Percentiles rank a stretch among this genome's conserved stretches.
Conservation (phyloP, 169 alveolate species). For the Theileria sp. region DNA sequence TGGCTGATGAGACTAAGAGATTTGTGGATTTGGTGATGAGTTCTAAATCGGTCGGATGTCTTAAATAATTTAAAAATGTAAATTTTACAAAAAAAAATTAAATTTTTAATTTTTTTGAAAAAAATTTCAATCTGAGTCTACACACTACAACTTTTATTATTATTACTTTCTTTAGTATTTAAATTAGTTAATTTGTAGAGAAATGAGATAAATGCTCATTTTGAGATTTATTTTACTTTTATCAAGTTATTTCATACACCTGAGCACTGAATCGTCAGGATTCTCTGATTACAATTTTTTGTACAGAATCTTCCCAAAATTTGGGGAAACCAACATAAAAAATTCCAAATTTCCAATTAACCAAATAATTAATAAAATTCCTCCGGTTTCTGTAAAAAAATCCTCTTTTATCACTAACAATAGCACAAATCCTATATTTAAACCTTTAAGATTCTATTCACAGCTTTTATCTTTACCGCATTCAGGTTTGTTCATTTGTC, state of each 20-base stretch:
- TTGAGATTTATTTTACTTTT: background rate
- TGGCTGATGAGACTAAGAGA: slow-evolving; percentile 61
- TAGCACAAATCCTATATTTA: background rate
- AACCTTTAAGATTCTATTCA: background rate
- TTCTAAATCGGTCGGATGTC: slow-evolving; percentile 36
- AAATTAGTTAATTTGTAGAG: background rate
- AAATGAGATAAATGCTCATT: slow-evolving; percentile 1
- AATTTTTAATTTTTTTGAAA: background rate
- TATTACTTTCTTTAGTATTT: background rate
- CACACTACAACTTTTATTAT: background rate
- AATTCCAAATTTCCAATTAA: background rate
- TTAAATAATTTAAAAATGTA: background rate
- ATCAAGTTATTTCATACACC: background rate
- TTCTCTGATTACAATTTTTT: background rate
- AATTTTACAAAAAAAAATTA: background rate
- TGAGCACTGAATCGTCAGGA: background rate
- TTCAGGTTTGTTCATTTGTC: background rate
- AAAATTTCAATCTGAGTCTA: no score
- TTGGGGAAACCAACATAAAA: background rate
- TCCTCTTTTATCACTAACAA: background rate
- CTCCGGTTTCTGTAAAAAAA: background rate
- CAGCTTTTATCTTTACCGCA: background rate
- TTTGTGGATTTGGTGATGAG: slow-evolving; percentile 32
- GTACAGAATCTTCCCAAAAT: background rate
- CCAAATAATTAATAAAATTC: background rate